A percentile compares a stretch with the other conserved stretches of the same genome.
Evolutionary conservation across 208 protist species (phyloP).

Genomic region (Trypanosoma caninum): DNA sequence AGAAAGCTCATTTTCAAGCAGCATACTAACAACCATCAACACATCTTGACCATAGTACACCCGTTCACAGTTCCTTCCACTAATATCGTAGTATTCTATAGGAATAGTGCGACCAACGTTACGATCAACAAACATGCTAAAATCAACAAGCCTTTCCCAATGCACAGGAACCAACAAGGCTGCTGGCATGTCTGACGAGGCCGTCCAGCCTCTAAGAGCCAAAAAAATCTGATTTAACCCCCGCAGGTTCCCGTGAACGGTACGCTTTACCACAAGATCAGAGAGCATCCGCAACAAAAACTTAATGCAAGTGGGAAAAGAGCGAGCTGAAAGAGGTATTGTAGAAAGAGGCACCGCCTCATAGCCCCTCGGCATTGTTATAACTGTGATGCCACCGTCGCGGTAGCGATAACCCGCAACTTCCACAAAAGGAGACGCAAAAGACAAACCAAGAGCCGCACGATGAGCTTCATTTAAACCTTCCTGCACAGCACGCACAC

Average conservation of each 20-base stretch:
- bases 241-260: slow-evolving; percentile 58
- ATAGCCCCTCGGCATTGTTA: slow-evolving; percentile 45
- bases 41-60: slow-evolving; percentile 66
- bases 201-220: slow-evolving; percentile 17
- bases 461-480: slow-evolving; percentile 52
- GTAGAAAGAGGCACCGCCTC: slow-evolving; percentile 47
- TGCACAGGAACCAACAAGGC: slow-evolving; percentile 64
- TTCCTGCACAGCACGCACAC: slow-evolving; percentile 26
- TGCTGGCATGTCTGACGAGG: slow-evolving; percentile 3
- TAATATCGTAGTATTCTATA: slow-evolving; percentile 39
- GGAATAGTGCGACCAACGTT: slow-evolving; percentile 74
- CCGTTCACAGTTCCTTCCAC: slow-evolving; percentile 15
- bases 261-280: slow-evolving; percentile 62
- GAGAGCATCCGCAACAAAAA: slow-evolving; percentile 53
- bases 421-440: slow-evolving; percentile 33
- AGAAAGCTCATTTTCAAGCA: slow-evolving; percentile 50
- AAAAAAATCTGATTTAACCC: slow-evolving; percentile 62
- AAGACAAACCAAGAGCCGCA: slow-evolving; percentile 56
- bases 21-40: slow-evolving; percentile 34
- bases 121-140: slow-evolving; percentile 87
- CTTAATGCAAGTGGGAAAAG: slow-evolving; percentile 52
- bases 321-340: slow-evolving; percentile 42
- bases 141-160: slow-evolving; percentile 83
- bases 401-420: slow-evolving; percentile 47
- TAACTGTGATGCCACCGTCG: slow-evolving; percentile 60